Percentiles rank a stretch among this genome's conserved stretches.
These are phyloP conservation scores for Cytospora paraplurivora DNA, from an alignment of 2,329 filamentous ascomycete genomes.

Conservation along the genomic window DNA sequence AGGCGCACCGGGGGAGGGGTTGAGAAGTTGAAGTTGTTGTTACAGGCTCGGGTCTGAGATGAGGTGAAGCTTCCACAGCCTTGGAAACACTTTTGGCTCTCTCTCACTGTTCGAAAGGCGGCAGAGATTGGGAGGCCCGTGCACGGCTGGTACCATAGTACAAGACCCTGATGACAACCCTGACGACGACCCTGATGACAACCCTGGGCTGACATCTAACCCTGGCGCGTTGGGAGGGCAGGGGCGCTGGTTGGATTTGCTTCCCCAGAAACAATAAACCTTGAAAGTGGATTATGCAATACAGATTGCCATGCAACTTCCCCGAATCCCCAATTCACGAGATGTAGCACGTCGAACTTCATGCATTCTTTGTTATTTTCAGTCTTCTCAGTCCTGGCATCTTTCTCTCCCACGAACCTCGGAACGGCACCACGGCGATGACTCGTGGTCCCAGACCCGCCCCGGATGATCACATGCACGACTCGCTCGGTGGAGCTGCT, in stretches of 20 bases:
- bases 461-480: constrained; percentile 24
- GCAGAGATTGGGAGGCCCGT: constrained; percentile 17
- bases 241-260: no score
- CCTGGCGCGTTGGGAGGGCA: no score
- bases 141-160: neutral
- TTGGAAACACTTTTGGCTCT: neutral
- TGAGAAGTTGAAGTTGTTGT: neutral
- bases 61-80: neutral
- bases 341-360: neutral
- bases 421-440: constrained; percentile 16
- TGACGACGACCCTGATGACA: no score
- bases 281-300: no score
- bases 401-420: neutral
- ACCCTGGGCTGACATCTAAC: no score
- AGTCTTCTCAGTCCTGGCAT: neutral
- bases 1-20: neutral
- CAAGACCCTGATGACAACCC: no score
- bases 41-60: neutral
- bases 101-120: constrained; percentile 1
- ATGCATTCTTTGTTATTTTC: neutral
- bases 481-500: constrained; percentile 25
- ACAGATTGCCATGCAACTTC: neutral
- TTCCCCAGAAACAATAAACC: no score
- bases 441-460: constrained; percentile 17
- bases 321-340: neutral